phyloP scores from a whole-genome alignment of 768 basidiomycete species.

The Boletales sp. region DNA sequence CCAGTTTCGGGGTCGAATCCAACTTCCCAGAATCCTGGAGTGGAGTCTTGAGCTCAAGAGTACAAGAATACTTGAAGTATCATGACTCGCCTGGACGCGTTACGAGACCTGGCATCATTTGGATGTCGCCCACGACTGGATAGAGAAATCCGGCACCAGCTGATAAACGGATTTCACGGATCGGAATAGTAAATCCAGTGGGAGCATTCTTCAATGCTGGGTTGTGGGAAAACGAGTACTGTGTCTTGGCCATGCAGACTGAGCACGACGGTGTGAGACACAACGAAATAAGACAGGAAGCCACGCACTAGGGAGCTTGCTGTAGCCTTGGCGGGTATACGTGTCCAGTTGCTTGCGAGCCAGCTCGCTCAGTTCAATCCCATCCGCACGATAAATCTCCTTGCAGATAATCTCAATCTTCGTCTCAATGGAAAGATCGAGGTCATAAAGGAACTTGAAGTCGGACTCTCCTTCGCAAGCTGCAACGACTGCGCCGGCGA shows the following conservation, averaged over 20 bases:
- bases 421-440: conserved; percentile 75
- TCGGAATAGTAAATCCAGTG: conserved; percentile 88
- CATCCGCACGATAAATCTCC: conserved; percentile 93
- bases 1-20: conserved; percentile 77
- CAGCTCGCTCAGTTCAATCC: conserved; percentile 80
- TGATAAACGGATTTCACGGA: conserved; percentile 81
- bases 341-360: conserved; percentile 84
- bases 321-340: conserved; percentile 88
- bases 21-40: conserved; percentile 84
- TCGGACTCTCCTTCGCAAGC: conserved; percentile 78
- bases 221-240: conserved; percentile 96
- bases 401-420: conserved; percentile 87
- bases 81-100: conserved; percentile 72
- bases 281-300: not conserved
- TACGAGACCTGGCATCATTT: conserved; percentile 95
- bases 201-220: conserved; percentile 89
- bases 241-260: conserved; percentile 98
- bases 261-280: conserved; percentile 6
- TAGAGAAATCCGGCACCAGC: conserved; percentile 97
- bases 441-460: conserved; percentile 94
- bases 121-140: conserved; percentile 94
- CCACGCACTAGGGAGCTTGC: conserved; percentile 68
- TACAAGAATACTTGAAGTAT: not conserved
- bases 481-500: conserved; percentile 89
- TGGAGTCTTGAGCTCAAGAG: conserved; percentile 9